Percentiles rank a stretch among this genome's conserved stretches.
Conservation (phyloP, 805 yeast genomes). For the Saturnispora bothae region DNA sequence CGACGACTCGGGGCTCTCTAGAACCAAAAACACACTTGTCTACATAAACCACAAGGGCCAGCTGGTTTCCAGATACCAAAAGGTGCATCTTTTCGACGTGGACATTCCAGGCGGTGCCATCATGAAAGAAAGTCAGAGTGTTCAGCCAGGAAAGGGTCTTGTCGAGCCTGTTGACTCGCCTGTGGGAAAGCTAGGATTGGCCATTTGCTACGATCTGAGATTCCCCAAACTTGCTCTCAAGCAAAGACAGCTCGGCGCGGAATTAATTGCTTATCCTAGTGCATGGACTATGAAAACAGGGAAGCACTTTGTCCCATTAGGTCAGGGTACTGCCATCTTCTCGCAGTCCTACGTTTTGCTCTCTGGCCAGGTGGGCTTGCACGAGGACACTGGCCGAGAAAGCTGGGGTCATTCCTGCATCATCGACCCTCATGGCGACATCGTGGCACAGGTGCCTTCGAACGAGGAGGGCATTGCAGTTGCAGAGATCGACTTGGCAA, state of each 20-base stretch:
- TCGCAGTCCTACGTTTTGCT: slow-evolving; percentile 77
- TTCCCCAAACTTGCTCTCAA: slow-evolving; percentile 72
- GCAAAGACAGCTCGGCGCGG: slow-evolving; percentile 60
- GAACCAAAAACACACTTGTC: slow-evolving; percentile 62
- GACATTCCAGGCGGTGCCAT: slow-evolving; percentile 75
- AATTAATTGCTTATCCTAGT: slow-evolving; percentile 72
- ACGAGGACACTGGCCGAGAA: slow-evolving; percentile 40
- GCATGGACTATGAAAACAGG: slow-evolving; percentile 94
- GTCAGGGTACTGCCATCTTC: slow-evolving; percentile 78
- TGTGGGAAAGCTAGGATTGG: slow-evolving; percentile 55
- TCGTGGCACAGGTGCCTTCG: slow-evolving; percentile 52
- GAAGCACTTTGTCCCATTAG: slow-evolving; percentile 81
- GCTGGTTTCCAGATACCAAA: slow-evolving; percentile 62
- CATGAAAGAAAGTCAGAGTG: slow-evolving; percentile 64
- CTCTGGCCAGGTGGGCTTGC: slow-evolving; percentile 84
- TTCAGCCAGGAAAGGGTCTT: slow-evolving; percentile 61
- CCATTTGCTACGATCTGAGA: slow-evolving; percentile 79
- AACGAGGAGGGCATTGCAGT: slow-evolving; percentile 28
- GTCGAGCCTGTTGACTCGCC: slow-evolving; percentile 48
- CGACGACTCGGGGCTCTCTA: slow-evolving; percentile 10
- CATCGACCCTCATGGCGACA: slow-evolving; percentile 87
- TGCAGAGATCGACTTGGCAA: slow-evolving; percentile 56
- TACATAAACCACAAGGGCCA: slow-evolving; percentile 62
- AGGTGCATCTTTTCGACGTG: slow-evolving; percentile 84
- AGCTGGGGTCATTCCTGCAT: slow-evolving; percentile 84